Conservation (phyloP, 208 protist species). For the Acanthamoeba sp. region DNA sequence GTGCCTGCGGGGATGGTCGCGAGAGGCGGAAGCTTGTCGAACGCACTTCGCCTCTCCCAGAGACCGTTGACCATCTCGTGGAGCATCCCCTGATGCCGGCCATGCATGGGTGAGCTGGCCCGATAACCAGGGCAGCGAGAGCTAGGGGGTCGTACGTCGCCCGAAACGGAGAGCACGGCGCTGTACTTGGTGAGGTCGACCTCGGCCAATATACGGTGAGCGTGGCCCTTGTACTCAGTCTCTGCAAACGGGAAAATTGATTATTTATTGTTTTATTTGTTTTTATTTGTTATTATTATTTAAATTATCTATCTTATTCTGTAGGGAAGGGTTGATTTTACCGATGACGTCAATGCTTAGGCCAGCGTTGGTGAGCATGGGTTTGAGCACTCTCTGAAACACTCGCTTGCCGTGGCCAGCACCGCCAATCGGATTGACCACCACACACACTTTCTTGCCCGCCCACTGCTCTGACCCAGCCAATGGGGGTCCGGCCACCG, state of each 20-base stretch:
- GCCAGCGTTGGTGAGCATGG: slow-evolving; percentile 31
- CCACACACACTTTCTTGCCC: slow-evolving; percentile 24
- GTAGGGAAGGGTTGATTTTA: not conserved
- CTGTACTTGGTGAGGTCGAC: slow-evolving; percentile 45
- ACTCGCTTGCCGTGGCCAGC: slow-evolving; percentile 29
- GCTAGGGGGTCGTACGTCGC: not conserved
- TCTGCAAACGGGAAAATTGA: not conserved
- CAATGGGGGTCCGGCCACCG: not conserved
- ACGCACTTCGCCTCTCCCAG: not conserved
- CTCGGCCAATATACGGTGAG: slow-evolving; percentile 34
- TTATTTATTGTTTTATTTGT: too few relatives aligned
- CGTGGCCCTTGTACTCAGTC: slow-evolving; percentile 59
- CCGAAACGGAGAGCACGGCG: slow-evolving; percentile 40
- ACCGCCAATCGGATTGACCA: slow-evolving; percentile 31
- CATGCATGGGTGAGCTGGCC: not conserved
- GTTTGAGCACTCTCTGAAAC: slow-evolving; percentile 15
- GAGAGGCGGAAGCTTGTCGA: not conserved
- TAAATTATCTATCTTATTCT: not conserved
- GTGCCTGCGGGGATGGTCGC: slow-evolving; percentile 18
- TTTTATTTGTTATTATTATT: not conserved
- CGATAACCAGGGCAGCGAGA: not conserved
- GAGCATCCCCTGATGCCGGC: not conserved
- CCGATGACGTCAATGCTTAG: slow-evolving; percentile 9
- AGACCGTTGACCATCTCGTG: slow-evolving; percentile 53
- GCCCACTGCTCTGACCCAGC: slow-evolving; percentile 5